A percentile compares a stretch with the other conserved stretches of the same genome.
Evolutionary conservation across 305 asterid genomes (phyloP).

Genomic region (Andrographis paniculata): DNA sequence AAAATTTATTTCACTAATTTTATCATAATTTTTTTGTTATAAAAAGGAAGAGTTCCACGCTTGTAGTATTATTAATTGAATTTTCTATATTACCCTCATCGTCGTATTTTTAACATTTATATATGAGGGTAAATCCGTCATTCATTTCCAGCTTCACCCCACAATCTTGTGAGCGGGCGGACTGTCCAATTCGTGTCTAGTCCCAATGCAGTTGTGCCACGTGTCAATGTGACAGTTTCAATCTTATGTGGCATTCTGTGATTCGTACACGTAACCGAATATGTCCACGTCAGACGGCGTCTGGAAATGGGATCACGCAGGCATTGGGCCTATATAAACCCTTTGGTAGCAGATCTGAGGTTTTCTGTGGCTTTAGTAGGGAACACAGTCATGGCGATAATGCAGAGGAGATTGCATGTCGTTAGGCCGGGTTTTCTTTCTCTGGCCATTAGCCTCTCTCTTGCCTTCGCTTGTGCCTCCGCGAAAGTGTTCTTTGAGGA

Average conservation of each 20-base stretch:
- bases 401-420: constrained; percentile 29
- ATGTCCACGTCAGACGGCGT: background rate
- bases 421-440: constrained; percentile 36
- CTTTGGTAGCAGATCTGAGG: background rate
- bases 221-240: background rate
- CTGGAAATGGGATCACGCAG: no score
- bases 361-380: background rate
- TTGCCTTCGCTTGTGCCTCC: constrained; percentile 42
- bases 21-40: no score
- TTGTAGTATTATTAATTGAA: no score
- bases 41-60: no score
- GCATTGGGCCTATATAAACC: background rate
- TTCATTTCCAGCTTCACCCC: no score
- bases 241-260: background rate
- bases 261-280: background rate
- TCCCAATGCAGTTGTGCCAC: no score
- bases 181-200: no score
- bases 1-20: no score
- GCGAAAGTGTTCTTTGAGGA: constrained; percentile 88
- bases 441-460: constrained; percentile 38
- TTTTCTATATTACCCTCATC: no score
- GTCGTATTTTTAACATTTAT: no score
- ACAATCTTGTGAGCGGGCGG: no score
- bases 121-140: no score
- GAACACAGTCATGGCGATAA: constrained; percentile 46